A percentile compares a stretch with the other conserved stretches of the same genome.
Conservation (phyloP, 306 rosid genomes). For the Corylus heterophylla region DNA sequence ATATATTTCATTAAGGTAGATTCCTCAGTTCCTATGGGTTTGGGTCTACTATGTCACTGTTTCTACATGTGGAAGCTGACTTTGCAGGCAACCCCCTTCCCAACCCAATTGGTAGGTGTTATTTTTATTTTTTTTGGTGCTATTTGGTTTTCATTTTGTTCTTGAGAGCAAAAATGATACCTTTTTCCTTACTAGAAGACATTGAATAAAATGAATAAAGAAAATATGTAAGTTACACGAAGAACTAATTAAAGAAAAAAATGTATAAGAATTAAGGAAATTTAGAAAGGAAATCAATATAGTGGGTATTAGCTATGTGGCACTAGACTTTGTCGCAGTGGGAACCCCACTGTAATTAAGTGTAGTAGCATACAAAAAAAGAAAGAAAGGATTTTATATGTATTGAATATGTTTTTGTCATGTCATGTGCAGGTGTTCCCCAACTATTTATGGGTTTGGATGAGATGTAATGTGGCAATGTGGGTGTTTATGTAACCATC, state of each 20-base stretch:
- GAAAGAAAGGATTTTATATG: constrained; percentile 7
- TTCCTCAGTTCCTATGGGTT: constrained; percentile 39
- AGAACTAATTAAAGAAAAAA: no score
- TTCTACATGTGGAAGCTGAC: constrained; percentile 29
- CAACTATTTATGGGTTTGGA: constrained; percentile 40
- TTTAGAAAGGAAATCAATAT: background rate
- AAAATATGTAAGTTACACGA: no score
- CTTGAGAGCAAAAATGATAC: background rate
- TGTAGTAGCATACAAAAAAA: constrained; percentile 1
- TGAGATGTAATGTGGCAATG: constrained; percentile 44
- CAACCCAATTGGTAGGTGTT: background rate
- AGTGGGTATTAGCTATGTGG: constrained; percentile 25
- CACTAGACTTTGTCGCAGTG: constrained; percentile 21
- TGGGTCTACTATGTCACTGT: constrained; percentile 10
- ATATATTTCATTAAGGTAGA: constrained; percentile 28
- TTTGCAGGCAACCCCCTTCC: constrained; percentile 14
- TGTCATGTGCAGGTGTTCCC: constrained; percentile 60
- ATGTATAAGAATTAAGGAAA: no score
- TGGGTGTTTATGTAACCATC: constrained; percentile 46
- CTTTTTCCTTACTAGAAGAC: background rate
- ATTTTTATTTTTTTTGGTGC: background rate
- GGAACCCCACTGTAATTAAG: constrained; percentile 17
- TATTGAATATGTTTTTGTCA: constrained; percentile 33
- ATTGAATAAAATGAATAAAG: background rate
- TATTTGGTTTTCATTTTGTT: background rate